These are phyloP conservation scores for Ogataea dorogensis DNA, from an alignment of 805 yeast genomes.

Conservation along the genomic window DNA sequence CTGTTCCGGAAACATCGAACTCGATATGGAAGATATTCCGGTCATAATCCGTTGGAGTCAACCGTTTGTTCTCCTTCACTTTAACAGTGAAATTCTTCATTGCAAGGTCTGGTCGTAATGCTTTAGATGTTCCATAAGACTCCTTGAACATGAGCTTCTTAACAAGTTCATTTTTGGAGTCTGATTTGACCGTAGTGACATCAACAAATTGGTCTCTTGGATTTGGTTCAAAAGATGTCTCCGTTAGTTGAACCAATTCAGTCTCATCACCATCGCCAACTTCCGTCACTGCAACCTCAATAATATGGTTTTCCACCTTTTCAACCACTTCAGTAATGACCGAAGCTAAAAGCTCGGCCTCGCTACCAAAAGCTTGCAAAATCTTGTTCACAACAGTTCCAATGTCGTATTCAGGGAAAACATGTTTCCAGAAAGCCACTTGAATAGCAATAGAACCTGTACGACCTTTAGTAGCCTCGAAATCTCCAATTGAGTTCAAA, in stretches of 20 bases:
- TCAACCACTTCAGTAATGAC: slow-evolving; percentile 66
- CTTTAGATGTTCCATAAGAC: slow-evolving; percentile 57
- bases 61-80: slow-evolving; percentile 87
- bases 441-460: slow-evolving; percentile 73
- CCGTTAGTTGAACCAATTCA: slow-evolving; percentile 54
- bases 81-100: slow-evolving; percentile 80
- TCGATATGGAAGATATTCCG: slow-evolving; percentile 97
- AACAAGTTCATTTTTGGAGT: slow-evolving; percentile 47
- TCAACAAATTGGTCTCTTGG: slow-evolving; percentile 50
- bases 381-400: slow-evolving; percentile 73
- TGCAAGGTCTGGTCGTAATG: slow-evolving; percentile 87
- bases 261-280: slow-evolving; percentile 25
- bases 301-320: slow-evolving; percentile 47
- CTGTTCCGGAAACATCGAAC: slow-evolving; percentile 88
- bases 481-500: slow-evolving; percentile 58
- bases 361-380: slow-evolving; percentile 77
- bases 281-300: slow-evolving; percentile 40
- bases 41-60: slow-evolving; percentile 85
- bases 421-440: slow-evolving; percentile 74
- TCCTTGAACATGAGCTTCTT: slow-evolving; percentile 78
- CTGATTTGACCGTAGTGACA: slow-evolving; percentile 40
- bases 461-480: slow-evolving; percentile 73
- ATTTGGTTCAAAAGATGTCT: slow-evolving; percentile 65
- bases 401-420: slow-evolving; percentile 55
- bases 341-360: slow-evolving; percentile 74